Evolutionary conservation across 2,329 filamentous ascomycete species (phyloP).

Genomic region (Fusarium hostae): DNA sequence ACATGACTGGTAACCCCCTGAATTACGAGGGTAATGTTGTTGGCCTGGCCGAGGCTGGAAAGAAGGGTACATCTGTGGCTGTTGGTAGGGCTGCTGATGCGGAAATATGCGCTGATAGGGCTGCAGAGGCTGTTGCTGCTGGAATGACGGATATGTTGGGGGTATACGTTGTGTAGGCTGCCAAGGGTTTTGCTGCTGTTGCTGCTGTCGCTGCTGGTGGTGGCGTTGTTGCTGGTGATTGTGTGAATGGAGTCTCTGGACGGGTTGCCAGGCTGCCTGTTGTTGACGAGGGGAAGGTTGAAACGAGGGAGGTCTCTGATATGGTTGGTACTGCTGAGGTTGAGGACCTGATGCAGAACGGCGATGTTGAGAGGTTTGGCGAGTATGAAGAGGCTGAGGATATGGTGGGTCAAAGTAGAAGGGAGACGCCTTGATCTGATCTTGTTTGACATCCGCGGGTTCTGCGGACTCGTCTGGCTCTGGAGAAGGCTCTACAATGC

Average conservation of each 20-base stretch:
- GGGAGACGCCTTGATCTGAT: slow-evolving; percentile 30
- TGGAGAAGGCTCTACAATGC: slow-evolving; percentile 51
- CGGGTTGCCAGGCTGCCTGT: slow-evolving; percentile 30
- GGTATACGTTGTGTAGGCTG: slow-evolving; percentile 26
- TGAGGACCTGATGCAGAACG: slow-evolving; percentile 25
- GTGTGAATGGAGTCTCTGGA: slow-evolving; percentile 33
- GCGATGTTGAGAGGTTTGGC: slow-evolving; percentile 29
- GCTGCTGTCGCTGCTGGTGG: slow-evolving; percentile 29
- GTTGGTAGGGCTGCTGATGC: slow-evolving; percentile 32
- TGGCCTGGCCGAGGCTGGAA: slow-evolving; percentile 28
- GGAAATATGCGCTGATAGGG: slow-evolving; percentile 24
- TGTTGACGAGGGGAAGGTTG: slow-evolving; percentile 29
- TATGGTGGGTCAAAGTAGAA: slow-evolving; percentile 41
- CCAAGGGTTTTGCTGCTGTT: slow-evolving; percentile 37
- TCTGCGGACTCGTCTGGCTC: slow-evolving; percentile 44
- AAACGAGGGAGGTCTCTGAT: slow-evolving; percentile 31
- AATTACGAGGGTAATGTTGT: slow-evolving; percentile 29
- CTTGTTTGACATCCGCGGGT: background rate
- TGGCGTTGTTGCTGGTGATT: slow-evolving; percentile 29
- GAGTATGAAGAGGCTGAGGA: slow-evolving; percentile 37
- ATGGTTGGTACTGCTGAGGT: slow-evolving; percentile 24
- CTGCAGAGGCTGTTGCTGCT: slow-evolving; percentile 35
- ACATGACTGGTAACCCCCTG: slow-evolving; percentile 18
- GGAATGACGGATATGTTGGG: slow-evolving; percentile 37
- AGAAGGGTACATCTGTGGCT: slow-evolving; percentile 20